Percentiles rank a stretch among this genome's conserved stretches.
Conservation (phyloP, 2,329 filamentous ascomycete species). For the Biscogniauxia marginata region DNA sequence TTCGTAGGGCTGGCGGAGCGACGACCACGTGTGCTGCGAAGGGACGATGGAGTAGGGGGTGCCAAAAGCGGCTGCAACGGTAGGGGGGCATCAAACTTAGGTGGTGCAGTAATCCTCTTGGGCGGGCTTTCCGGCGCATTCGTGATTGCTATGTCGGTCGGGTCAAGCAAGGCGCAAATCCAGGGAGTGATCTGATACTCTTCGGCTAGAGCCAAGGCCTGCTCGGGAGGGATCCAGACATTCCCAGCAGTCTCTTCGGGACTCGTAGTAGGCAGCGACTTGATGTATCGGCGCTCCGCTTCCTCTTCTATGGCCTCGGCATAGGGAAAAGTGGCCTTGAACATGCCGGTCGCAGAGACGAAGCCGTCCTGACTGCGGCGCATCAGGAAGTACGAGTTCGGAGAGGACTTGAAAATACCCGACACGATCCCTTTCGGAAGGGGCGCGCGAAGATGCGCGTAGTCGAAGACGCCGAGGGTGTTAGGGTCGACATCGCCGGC, state of each 20-base stretch:
- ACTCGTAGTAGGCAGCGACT: constrained; percentile 76
- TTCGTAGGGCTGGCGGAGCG: constrained; percentile 60
- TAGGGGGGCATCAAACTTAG: constrained; percentile 65
- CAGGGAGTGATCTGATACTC: constrained; percentile 85
- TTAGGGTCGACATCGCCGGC: constrained; percentile 70
- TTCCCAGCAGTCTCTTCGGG: constrained; percentile 93
- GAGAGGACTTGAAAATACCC: constrained; percentile 86
- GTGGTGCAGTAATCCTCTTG: constrained; percentile 78
- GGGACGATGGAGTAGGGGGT: constrained; percentile 48
- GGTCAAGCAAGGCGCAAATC: constrained; percentile 90
- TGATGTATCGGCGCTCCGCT: constrained; percentile 78
- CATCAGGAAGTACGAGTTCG: constrained; percentile 97
- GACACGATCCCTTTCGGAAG: constrained; percentile 88
- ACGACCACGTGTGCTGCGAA: constrained; percentile 49
- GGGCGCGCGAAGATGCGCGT: constrained; percentile 90
- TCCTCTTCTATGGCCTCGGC: constrained; percentile 72
- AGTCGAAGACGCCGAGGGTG: constrained; percentile 84
- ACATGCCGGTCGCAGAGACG: constrained; percentile 86
- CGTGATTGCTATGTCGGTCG: constrained; percentile 67
- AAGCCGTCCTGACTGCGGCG: constrained; percentile 82
- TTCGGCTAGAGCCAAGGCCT: constrained; percentile 77
- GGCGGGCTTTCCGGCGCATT: constrained; percentile 62
- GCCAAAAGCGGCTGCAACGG: constrained; percentile 42
- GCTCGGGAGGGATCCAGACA: constrained; percentile 85
- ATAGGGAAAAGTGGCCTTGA: constrained; percentile 85